A percentile compares a stretch with the other conserved stretches of the same genome.
These are phyloP conservation scores for Aspergillus carbonarius DNA, from an alignment of 2,329 filamentous ascomycete genomes.

Conservation along the genomic window DNA sequence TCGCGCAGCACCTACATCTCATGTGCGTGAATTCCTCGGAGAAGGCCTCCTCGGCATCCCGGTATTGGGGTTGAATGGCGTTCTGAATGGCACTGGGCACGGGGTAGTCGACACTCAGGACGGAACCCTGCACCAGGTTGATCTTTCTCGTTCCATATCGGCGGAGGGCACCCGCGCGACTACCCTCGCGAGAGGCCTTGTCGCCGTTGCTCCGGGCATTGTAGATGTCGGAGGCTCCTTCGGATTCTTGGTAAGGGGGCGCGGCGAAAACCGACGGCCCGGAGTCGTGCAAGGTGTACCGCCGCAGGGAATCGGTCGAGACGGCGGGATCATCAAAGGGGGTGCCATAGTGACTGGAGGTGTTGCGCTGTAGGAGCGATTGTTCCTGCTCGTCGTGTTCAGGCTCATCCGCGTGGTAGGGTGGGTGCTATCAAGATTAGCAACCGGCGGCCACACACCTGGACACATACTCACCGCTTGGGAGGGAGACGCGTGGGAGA, in stretches of 20 bases:
- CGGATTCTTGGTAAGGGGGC: conserved; percentile 57
- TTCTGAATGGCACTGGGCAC: conserved; percentile 97
- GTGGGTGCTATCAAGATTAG: neutral
- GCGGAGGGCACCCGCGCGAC: conserved; percentile 56
- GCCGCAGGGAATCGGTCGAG: conserved; percentile 31
- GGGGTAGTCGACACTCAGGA: conserved; percentile 94
- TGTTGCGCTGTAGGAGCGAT: conserved; percentile 32
- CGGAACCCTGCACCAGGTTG: conserved; percentile 94
- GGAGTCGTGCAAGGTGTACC: conserved; percentile 39
- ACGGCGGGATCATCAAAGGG: conserved; percentile 51
- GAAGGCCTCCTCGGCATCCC: conserved; percentile 80
- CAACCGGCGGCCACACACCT: neutral
- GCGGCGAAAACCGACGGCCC: conserved; percentile 58
- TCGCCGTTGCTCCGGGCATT: conserved; percentile 40
- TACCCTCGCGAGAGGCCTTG: conserved; percentile 3
- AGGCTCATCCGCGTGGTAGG: conserved; percentile 3
- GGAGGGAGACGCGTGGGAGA: conserved; percentile 8
- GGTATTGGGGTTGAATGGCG: conserved; percentile 87
- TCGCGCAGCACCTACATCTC: conserved; percentile 62
- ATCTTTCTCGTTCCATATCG: conserved; percentile 94
- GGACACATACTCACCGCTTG: neutral
- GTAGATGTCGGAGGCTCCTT: conserved; percentile 37
- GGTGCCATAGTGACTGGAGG: conserved; percentile 44
- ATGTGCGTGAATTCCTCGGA: conserved; percentile 92
- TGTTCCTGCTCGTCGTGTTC: conserved; percentile 21